Evolutionary conservation across 805 yeast genomes (phyloP), one percentile per base, ranked within the genome.

Genomic region (Wickerhamia fluorescens): DNA sequence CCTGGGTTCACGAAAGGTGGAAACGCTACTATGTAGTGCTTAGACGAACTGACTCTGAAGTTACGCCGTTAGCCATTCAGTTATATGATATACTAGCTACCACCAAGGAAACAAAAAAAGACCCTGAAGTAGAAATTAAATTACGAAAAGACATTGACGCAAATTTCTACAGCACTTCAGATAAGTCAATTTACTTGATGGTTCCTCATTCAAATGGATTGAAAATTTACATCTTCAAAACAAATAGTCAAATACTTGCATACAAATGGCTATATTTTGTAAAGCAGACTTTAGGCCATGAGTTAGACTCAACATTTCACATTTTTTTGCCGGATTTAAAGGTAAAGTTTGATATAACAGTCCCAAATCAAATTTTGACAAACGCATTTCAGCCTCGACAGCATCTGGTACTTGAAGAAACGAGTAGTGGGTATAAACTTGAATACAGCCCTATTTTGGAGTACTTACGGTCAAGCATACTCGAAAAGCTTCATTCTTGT

Each of bases 11-110:
- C 7, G 88, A 83, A 33, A 56, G 86, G 27, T 86, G 96, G 92
- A 73, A 68, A 36, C 96, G 88, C 47, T 84, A 76, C 46, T 58
- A 75, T 16, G 79, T 82, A 3, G 85, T 82, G 2, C 77, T 80
- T 1, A 59, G 89, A 35, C 68, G 72, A n/a, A 74, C 83, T 0
- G 76, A 73, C 10, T 55, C 64, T 33, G 27, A 45, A 1, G 61
- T 56, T 2, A 53, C 58, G 7, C 88, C 94, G 0, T 45, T 85
- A 1, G 49, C 62, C 3, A 35, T 86, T 2, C 87, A 86, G 43
- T 71, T 87, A 35, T 79, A 74, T 52, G 68, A 66, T 8, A 17
- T 27, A 13, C 10, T 14, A 7, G n/a, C 16, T 13, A 16, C 15
- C 7, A 15, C 24, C 6, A n/a, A n/a, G n/a, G n/a, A n/a, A n/a